Conservation (phyloP, 2,329 filamentous ascomycete species). For the Dactylellina cionopaga region DNA sequence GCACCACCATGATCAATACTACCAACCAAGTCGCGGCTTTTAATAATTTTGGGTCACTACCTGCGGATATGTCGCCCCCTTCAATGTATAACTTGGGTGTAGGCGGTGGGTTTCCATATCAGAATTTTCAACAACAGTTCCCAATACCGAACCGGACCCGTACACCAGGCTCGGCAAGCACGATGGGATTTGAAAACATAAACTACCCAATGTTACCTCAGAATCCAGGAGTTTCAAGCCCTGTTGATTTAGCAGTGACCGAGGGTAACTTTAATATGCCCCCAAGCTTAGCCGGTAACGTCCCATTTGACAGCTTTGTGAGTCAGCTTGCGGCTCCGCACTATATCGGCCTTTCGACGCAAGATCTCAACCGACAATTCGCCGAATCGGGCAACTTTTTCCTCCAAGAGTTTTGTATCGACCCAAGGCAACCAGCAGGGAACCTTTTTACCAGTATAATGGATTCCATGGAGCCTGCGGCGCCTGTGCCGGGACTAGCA, state of each 20-base stretch:
- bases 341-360: slow-evolving; percentile 12
- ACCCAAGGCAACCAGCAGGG: slow-evolving; percentile 10
- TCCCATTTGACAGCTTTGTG: slow-evolving; percentile 18
- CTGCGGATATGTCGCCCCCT: background rate
- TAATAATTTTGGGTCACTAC: background rate
- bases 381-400: slow-evolving; percentile 11
- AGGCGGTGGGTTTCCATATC: background rate
- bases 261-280: slow-evolving; percentile 10
- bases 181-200: background rate
- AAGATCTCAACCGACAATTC: slow-evolving; percentile 13
- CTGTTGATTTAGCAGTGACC: too few species aligned
- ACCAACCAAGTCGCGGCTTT: background rate
- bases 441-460: slow-evolving; percentile 27
- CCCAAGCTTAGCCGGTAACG: background rate
- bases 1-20: background rate
- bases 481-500: slow-evolving; percentile 13
- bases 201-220: background rate
- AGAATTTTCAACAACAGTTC: background rate
- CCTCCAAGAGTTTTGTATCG: slow-evolving; percentile 11
- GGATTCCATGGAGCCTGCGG: slow-evolving; percentile 33
- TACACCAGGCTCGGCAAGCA: slow-evolving; percentile 11
- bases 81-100: background rate
- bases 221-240: too few species aligned
- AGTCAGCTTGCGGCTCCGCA: slow-evolving; percentile 20
- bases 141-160: background rate